Percentiles rank a stretch among this genome's conserved stretches.
phyloP scores from a whole-genome alignment of 805 yeast genomes.

The Candida pseudofarinosa region DNA sequence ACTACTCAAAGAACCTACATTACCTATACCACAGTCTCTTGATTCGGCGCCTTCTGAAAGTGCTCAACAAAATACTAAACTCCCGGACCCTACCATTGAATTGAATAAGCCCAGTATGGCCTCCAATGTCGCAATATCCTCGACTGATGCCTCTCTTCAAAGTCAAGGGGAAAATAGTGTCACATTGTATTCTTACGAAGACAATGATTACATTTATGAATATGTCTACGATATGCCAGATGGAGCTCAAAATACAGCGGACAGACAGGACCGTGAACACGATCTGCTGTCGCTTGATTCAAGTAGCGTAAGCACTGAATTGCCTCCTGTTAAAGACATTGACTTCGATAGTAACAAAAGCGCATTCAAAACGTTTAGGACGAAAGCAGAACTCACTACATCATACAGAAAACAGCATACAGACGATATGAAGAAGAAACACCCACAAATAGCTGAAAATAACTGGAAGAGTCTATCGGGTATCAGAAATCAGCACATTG shows the following conservation, averaged over 20 bases:
- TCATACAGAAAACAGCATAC: slow-evolving; percentile 10
- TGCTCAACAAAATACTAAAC: not conserved
- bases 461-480: not conserved
- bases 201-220: slow-evolving; percentile 8
- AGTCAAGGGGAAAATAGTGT: not conserved
- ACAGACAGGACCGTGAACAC: not conserved
- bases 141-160: not conserved
- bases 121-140: not conserved
- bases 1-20: not conserved
- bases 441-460: not conserved
- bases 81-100: not conserved
- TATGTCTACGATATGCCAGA: slow-evolving; percentile 7
- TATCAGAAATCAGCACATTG: not conserved
- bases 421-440: not conserved
- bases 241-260: not conserved
- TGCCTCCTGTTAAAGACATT: slow-evolving; percentile 3
- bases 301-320: not conserved
- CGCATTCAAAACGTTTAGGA: slow-evolving; percentile 11
- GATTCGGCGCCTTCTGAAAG: not conserved
- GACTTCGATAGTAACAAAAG: not conserved
- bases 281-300: not conserved
- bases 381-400: slow-evolving; percentile 9
- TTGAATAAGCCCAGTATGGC: not conserved
- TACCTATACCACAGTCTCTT: not conserved
- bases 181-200: slow-evolving; percentile 2